These are phyloP conservation scores for Teunomyces stri DNA, from an alignment of 805 yeast species.

Conservation along the genomic window DNA sequence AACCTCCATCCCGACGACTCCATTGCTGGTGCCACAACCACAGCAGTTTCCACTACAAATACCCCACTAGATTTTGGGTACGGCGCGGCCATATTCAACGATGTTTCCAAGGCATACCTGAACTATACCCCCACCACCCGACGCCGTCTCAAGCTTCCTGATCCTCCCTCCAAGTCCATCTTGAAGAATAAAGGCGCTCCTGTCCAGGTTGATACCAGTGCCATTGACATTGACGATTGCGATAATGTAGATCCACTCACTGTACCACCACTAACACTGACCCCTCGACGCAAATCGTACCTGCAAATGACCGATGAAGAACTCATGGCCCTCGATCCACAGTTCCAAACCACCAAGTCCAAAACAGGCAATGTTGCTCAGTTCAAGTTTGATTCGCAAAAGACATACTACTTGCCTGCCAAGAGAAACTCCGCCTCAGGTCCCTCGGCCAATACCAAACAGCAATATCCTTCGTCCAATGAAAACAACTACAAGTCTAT, in stretches of 20 bases:
- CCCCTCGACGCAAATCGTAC: constrained; percentile 41
- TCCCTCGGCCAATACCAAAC: constrained; percentile 6
- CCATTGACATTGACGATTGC: constrained; percentile 14
- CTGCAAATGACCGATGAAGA: constrained; percentile 55
- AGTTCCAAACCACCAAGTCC: constrained; percentile 38
- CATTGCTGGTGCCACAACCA: constrained; percentile 2
- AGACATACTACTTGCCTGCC: constrained; percentile 19
- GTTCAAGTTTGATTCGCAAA: constrained; percentile 45
- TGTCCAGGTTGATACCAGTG: constrained; percentile 24
- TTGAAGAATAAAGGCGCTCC: constrained; percentile 35
- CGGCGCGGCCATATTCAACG: constrained; percentile 16
- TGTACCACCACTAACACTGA: not conserved
- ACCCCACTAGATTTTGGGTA: constrained; percentile 17
- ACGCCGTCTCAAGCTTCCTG: constrained; percentile 20
- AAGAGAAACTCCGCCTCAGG: constrained; percentile 5
- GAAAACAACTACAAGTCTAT: constrained; percentile 37
- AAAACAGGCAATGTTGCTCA: constrained; percentile 38
- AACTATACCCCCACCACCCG: constrained; percentile 9
- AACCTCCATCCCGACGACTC: constrained; percentile 21
- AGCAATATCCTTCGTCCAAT: constrained; percentile 28
- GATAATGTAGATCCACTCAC: constrained; percentile 6
- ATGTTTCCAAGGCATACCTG: constrained; percentile 15
- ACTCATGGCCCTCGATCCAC: constrained; percentile 53
- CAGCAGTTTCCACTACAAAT: constrained; percentile 7
- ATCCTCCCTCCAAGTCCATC: constrained; percentile 39